A percentile compares a stretch with the other conserved stretches of the same genome.
phyloP scores from a whole-genome alignment of 192 early-diverging fungal species.

The Backusella macrospora region DNA sequence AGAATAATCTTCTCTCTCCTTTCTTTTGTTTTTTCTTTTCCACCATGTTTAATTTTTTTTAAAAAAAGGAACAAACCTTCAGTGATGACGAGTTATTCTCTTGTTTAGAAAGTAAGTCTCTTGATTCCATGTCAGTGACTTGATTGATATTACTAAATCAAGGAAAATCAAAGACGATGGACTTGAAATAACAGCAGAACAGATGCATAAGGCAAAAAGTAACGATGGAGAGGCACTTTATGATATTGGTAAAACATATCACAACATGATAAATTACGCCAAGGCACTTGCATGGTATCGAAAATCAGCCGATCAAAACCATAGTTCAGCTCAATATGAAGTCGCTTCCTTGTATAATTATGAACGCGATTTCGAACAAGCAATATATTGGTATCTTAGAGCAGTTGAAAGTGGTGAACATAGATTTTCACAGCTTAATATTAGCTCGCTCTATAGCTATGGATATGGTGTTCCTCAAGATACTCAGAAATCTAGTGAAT shows the following conservation, averaged over 20 bases:
- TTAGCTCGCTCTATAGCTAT: neutral
- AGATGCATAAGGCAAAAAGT: neutral
- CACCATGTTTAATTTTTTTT: no score
- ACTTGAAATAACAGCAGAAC: neutral
- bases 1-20: no score
- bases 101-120: no score
- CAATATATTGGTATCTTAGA: neutral
- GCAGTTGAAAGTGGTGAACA: neutral
- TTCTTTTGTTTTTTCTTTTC: no score
- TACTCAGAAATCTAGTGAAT: neutral
- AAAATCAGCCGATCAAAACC: no score
- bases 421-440: neutral
- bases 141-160: no score
- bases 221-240: neutral
- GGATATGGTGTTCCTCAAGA: neutral
- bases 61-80: no score
- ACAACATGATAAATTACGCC: neutral
- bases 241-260: neutral
- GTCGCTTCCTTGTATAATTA: neutral
- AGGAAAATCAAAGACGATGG: no score
- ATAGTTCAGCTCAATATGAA: neutral
- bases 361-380: neutral
- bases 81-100: no score
- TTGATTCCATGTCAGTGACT: no score
- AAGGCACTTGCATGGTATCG: neutral